Evolutionary conservation across 441 rosid genomes (phyloP), one percentile per base, ranked within the genome.

Genomic region (Pelargonium myrrhifolium): DNA sequence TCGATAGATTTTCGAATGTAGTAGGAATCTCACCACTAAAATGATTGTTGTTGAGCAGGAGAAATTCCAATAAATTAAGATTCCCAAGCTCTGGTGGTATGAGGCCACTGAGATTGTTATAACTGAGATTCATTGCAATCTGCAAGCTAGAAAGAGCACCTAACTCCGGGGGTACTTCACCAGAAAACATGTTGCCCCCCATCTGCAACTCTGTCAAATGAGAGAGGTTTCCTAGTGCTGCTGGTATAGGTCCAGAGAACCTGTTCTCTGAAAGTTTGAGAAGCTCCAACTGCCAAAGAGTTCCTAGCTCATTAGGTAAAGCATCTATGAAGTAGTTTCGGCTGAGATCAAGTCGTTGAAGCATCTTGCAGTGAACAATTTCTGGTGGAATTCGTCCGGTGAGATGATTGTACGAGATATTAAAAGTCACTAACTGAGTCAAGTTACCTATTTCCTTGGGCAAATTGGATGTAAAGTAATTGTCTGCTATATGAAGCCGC

Each of bases 321-420:
- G 86, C 71, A 70, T 74, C 87, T 0, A 77, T 69, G 66, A 94
- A 94, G 69, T 76, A 73, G 78, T 94, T 94, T 59, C 65, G 77
- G 76, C 96, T 89, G 62, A 94, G 81, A 86, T 94, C 99, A 68
- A 92, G 91, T 21, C 97, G 86, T 68, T 94, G 98, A 82, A 94
- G 96, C 91, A 72, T 87, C 84, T 77, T 86, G 80, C 99, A 94
- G 78, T 81, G 80, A 22, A 86, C 80, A 64, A 91, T 88, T 64
- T 86, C 88, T 2, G 77, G 78, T 1, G 94, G 97, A 72, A 94
- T 79, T 45, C 28, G 70, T 45, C 99, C 97, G 0, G 82, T 74
- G 66, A 94, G 84, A 67, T 79, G 78, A 82, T 94, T 94, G 31
- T 88, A 86, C 0, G 99, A 94, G 72, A 89, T 76, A 77, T 94